Base-by-base conservation (phyloP, 2,329 filamentous ascomycete genomes). In the Xylariaceae sp. region DNA sequence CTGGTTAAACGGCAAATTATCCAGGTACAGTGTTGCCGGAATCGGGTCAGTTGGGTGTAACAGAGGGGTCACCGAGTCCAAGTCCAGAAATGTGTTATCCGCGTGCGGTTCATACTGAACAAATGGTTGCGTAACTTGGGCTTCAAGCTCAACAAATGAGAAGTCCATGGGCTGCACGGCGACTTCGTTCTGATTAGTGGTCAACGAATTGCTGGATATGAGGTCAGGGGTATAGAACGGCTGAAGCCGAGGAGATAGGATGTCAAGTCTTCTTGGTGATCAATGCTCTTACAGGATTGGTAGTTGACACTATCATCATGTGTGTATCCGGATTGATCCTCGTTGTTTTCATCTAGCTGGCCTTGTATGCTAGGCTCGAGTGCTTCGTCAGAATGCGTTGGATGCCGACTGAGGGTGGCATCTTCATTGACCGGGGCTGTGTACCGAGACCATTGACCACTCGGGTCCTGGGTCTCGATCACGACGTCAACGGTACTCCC, bases 391-490 rank as follows among this genome's bases (percentile, higher is more conserved):
- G 21, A 23, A 20, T 9, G 20, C 4, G 2, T 7, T 7, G 41
- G 41, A 1, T 18, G 19, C 47, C 23, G 20, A 32, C 1, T 10
- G 7, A 19, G 6, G 2, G 7, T n/a, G 10, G 20, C 37, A 26
- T 44, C 43, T 20, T 19, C 9, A 19, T 41, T 7, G 14, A 26
- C 14, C 12, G 23, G 10, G 12, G 6, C 12, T 6, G 14, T 47
- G n/a, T 57, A 40, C 29, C 7, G 50, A 53, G 48, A 44, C 56
- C 56, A 59, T 40, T 40, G 37, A 3, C 53, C 53, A 7, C 47
- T 19, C 19, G 16, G 21, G 7, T 26, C 44, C 43, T 57, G 50
- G 4, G 44, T 40, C 21, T 62, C 56, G 12, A 62, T 46, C 14
- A 29, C 43, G 16, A 40, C 20, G 12, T 54, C 21, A 20, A 40